Percentiles rank a stretch among this genome's conserved stretches.
Evolutionary conservation across 2,329 filamentous ascomycete genomes (phyloP).

Genomic region (Ceratocystis ficicola): DNA sequence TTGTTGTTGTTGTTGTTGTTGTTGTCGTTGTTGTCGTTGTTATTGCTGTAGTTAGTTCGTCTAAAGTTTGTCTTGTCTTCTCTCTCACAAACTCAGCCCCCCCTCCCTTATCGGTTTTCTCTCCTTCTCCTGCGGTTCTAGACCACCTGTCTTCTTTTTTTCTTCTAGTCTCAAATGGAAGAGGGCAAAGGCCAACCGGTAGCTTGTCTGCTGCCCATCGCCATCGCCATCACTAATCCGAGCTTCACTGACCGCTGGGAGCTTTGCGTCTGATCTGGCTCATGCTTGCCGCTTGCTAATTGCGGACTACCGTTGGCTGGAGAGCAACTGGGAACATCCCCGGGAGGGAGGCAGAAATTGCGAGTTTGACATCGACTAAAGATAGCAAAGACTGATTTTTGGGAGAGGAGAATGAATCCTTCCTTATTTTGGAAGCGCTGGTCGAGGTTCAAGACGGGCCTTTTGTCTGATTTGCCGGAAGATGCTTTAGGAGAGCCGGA

Average conservation of each 20-base stretch:
- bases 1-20: neutral
- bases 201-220: neutral
- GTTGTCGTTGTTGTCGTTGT: neutral
- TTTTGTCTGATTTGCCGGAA: constrained; percentile 9
- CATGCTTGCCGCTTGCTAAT: constrained; percentile 12
- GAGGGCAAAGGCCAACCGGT: constrained; percentile 1
- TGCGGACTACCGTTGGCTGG: constrained; percentile 9
- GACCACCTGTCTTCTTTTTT: neutral
- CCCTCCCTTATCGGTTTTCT: neutral
- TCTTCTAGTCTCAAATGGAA: neutral
- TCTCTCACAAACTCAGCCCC: neutral
- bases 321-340: constrained; percentile 1
- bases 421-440: neutral
- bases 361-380: constrained; percentile 2
- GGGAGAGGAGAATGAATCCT: neutral
- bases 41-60: neutral
- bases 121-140: neutral
- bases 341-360: neutral
- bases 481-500: neutral
- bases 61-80: neutral
- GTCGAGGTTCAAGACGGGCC: constrained; percentile 9
- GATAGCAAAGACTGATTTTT: neutral
- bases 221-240: neutral
- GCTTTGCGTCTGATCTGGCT: constrained; percentile 7
- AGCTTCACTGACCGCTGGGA: constrained; percentile 11